Evolutionary conservation across 2,329 filamentous ascomycete genomes (phyloP), one percentile per base, ranked within the genome.

Genomic region (Clarireedia monteithiana): DNA sequence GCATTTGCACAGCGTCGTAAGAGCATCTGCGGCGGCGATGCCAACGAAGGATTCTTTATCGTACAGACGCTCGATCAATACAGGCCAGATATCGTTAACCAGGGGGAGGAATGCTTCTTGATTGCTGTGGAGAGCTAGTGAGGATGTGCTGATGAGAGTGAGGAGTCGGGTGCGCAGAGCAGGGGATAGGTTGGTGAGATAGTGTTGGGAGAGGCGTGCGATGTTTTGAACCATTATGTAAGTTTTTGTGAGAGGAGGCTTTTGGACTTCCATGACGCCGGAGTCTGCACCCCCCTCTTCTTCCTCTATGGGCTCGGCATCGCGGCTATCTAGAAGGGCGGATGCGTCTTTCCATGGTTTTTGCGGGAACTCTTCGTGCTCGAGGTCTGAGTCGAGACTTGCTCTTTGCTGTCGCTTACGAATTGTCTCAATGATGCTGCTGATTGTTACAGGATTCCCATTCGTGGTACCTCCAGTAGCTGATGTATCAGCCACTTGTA

Each of bases 41-140:
- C 81, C 80, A 9, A 96, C 81, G 66, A 84, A 87, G 0, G 81
- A 74, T 68, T 90, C 85, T 4, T 72, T 61, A 60, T 90, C 88
- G 61, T 83, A 80, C 5, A 90, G 74, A 24, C 84, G 78, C n/a
- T 78, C 76, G 1, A 86, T 74, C 5, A 96, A 74, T 6, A 95
- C 86, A 0, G 91, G 91, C 92, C 92, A 99, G 6, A 97, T 76
- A 3, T 87, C 85, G 70, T 97, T 94, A 63, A 97, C 84, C 0
- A 97, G 78, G 0, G 94, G 94, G 1, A 99, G 73, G 68, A 96
- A 96, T 0, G 84, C 82, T 59, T 91, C 84, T 67, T 96, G 88
- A 62, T 96, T 84, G 3, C 76, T 77, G 0, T 86, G 81, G 3
- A 99, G 80, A 0, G 88, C 79, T 0, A 85, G 81, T 4, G 86